Percentiles rank a stretch among this genome's conserved stretches.
phyloP scores from a whole-genome alignment of 2,329 filamentous ascomycete species.

The Elsinoe australis region DNA sequence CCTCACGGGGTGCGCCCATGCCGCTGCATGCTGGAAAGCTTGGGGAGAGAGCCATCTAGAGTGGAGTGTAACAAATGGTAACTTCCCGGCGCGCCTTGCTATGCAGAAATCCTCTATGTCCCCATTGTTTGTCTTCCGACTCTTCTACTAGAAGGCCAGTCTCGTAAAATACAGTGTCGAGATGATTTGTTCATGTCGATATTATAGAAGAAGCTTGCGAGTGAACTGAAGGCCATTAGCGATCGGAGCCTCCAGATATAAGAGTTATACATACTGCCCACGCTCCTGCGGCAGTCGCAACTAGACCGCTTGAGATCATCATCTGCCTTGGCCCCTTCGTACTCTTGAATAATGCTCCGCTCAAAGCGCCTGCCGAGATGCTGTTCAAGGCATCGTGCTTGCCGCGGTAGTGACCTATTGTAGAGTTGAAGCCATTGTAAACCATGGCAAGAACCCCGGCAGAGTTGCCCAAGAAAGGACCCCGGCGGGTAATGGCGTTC shows the following conservation, averaged over 20 bases:
- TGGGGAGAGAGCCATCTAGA: not conserved
- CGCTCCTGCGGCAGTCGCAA: constrained; percentile 71
- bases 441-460: constrained; percentile 92
- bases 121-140: constrained; percentile 3
- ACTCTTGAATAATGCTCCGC: constrained; percentile 94
- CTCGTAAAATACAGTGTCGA: constrained; percentile 13
- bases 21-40: constrained; percentile 9
- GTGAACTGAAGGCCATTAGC: constrained; percentile 21
- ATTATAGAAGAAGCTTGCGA: constrained; percentile 23
- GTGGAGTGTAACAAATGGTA: constrained; percentile 13
- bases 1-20: no score
- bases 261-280: constrained; percentile 71
- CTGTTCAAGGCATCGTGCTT: constrained; percentile 90
- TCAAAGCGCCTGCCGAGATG: constrained; percentile 73
- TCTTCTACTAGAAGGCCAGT: constrained; percentile 1
- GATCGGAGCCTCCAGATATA: not conserved
- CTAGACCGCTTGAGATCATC: constrained; percentile 87
- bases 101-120: constrained; percentile 15
- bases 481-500: constrained; percentile 86
- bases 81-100: constrained; percentile 15
- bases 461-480: constrained; percentile 92
- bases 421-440: constrained; percentile 89
- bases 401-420: constrained; percentile 68
- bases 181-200: constrained; percentile 7
- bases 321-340: constrained; percentile 84